phyloP scores from a whole-genome alignment of 169 alveolate genomes.

The Plasmodium chabaudi region DNA sequence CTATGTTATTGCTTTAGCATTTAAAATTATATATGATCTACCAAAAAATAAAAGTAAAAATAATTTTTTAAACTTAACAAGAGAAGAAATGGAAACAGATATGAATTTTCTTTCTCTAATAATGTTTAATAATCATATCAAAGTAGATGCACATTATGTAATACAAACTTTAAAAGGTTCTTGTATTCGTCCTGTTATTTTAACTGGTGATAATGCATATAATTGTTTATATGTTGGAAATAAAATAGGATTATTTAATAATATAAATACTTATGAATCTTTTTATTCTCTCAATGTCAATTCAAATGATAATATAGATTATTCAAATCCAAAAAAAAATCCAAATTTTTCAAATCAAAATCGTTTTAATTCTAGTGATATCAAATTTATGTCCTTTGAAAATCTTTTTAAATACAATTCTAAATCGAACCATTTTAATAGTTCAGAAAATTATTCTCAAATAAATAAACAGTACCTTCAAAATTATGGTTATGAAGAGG shows the following conservation, averaged over 20 bases:
- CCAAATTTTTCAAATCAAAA: neutral
- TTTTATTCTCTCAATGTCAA: constrained; percentile 15
- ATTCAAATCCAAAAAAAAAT: neutral
- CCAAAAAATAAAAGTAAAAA: constrained; percentile 1
- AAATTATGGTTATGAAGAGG: no score
- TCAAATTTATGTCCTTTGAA: constrained; percentile 68
- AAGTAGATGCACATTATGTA: constrained; percentile 79
- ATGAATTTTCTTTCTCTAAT: constrained; percentile 80
- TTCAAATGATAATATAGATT: neutral
- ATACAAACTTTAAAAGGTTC: constrained; percentile 80
- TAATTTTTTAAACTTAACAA: constrained; percentile 33
- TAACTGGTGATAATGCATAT: constrained; percentile 86
- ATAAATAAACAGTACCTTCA: no score
- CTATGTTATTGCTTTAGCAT: constrained; percentile 74
- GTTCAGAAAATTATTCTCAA: no score
- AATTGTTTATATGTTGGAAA: constrained; percentile 85
- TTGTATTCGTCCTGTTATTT: constrained; percentile 83
- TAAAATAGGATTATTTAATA: constrained; percentile 79
- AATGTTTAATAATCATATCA: constrained; percentile 82
- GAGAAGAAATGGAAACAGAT: constrained; percentile 79
- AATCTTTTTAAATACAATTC: constrained; percentile 30
- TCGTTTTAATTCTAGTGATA: neutral
- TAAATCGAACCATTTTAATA: neutral
- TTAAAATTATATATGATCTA: constrained; percentile 27
- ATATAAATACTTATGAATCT: constrained; percentile 37